Evolutionary conservation across 1,284 basidiomycete genomes (phyloP), one percentile per base, ranked within the genome.

Genomic region (Boletus sp.): DNA sequence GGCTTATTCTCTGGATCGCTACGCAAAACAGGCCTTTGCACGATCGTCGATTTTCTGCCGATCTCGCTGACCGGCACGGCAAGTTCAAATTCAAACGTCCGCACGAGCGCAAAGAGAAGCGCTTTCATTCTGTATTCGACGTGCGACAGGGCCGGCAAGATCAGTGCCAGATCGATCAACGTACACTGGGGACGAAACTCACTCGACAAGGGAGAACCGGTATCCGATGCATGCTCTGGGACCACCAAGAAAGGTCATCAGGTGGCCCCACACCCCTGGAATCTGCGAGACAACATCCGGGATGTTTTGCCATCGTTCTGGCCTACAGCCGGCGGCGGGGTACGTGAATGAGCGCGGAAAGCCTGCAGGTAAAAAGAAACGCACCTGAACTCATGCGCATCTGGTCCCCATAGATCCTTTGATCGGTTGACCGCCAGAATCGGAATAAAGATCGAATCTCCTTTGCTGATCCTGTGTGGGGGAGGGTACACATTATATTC

Each of bases 131-230:
- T 78, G 32, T 16, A 20, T 23, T 27, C 8, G 3, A 26, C 13
- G n/a, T 2, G 22, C 8, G 9, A n/a, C n/a, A n/a, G n/a, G n/a
- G n/a, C n/a, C n/a, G n/a, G n/a, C n/a, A n/a, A 14, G 0, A 14
- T 29, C 29, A 29, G 29, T 29, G 13, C 29, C 29, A 29, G n/a
- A 10, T 26, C 25, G 29, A 14, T 29, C 29, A 29, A 13, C 13
- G 6, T 14, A 14, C 10, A n/a, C 13, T 29, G 29, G 14, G 8
- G 10, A 4, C 8, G 12, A 8, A 20, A 64, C 72, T 57, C 54
- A 81, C 80, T 89, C 85, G 17, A 79, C 69, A 16, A 89, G 57
- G 7, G 85, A 76, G 60, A 89, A 88, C 4, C 82, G 77, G 62
- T 83, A 89, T 2, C 86, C 86, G 39, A 85, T 84, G 57, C 82